Evolutionary conservation across 768 basidiomycete genomes (phyloP), one percentile per base, ranked within the genome.

Genomic region (Thelephora aurantiotincta): DNA sequence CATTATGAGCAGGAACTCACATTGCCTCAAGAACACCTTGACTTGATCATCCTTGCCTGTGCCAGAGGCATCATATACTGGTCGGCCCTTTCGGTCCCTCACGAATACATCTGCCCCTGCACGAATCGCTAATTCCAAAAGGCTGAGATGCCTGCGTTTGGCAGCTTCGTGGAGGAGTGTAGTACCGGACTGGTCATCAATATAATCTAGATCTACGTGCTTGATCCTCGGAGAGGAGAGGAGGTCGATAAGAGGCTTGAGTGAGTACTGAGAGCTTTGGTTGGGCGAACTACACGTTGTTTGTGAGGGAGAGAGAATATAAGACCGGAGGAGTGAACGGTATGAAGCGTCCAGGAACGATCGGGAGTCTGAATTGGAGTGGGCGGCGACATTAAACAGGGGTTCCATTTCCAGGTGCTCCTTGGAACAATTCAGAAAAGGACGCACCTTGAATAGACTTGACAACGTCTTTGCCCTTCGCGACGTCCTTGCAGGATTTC

Each of bases 41-140:
- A 92, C 83, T 7, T 78, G 70, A 56, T 94, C 89, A 44, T 88
- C 87, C 57, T 81, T 85, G 6, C 78, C 77, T n/a, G 66, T 65
- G 4, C 80, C 78, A 30, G 26, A 30, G 4, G 26, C 26, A 14
- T 77, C 90, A 57, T 70, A 76, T 6, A 67, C 81, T 67, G 68
- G 74, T 55, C 81, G 60, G 13, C 92, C 91, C 50, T 65, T 71
- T 18, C 79, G 69, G 62, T 94, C 83, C 3, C 90, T 71, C 1
- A 84, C 80, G 57, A 93, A 93, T 3, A 93, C 83, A 57, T 93
- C 90, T 0, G 88, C 90, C 0, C 91, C 91, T 7, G 83, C 82
- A 19, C 82, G 75, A 1, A 92, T 77, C 0, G 79, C 82, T n/a
- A 90, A 71, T 57, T 94, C 87, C 22, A 94, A 76, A 16, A 94